Evolutionary conservation across 2,329 filamentous ascomycete genomes (phyloP).

Genomic region (Monilinia vaccinii-corymbosi): DNA sequence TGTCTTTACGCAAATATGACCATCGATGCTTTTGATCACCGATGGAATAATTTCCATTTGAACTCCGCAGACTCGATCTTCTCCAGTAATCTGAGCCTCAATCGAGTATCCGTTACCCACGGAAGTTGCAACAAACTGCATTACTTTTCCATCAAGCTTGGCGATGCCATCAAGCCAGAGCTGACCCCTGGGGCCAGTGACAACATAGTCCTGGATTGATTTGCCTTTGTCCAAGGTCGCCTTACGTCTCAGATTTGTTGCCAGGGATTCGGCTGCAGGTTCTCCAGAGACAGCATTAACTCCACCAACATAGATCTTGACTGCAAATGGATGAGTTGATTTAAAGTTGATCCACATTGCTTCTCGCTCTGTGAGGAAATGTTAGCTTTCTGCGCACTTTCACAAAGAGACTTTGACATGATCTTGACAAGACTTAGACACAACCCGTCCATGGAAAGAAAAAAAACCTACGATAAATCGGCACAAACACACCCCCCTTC

Average conservation of each 20-base stretch:
- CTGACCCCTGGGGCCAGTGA: background rate
- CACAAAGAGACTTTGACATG: background rate
- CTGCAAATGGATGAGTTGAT: conserved; percentile 24
- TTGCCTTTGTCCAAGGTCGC: background rate
- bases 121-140: conserved; percentile 11
- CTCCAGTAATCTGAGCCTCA: conserved; percentile 5
- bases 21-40: background rate
- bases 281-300: conserved; percentile 36
- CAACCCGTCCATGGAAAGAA: too few relatives aligned
- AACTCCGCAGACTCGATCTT: conserved; percentile 4
- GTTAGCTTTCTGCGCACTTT: background rate
- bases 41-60: conserved; percentile 7
- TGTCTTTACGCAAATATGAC: conserved; percentile 56
- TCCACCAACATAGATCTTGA: conserved; percentile 34
- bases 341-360: conserved; percentile 36
- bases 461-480: conserved; percentile 32
- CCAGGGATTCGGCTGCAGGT: background rate
- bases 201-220: conserved; percentile 34
- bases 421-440: too few relatives aligned
- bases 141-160: conserved; percentile 10
- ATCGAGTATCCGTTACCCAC: conserved; percentile 8
- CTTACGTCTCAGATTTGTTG: background rate
- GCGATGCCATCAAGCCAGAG: conserved; percentile 15
- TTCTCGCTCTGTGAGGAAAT: conserved; percentile 28
- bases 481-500: conserved; percentile 38